phyloP scores from a whole-genome alignment of 1,284 basidiomycete genomes.

The Macrocybe sp. region DNA sequence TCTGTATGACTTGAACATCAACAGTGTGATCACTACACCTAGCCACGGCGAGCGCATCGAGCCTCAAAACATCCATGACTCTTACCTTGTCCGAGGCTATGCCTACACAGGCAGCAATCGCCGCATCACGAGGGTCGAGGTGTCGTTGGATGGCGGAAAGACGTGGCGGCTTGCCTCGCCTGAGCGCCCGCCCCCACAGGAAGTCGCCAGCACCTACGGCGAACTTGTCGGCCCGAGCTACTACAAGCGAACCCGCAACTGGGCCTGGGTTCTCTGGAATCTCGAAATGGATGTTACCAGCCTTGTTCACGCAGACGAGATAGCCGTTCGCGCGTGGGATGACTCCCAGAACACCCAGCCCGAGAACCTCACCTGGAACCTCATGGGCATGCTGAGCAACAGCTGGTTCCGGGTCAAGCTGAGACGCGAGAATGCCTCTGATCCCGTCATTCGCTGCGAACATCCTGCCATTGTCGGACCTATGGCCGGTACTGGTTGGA shows the following conservation, averaged over 20 bases:
- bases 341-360: slow-evolving; percentile 35
- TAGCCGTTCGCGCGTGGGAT: slow-evolving; percentile 58
- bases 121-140: slow-evolving; percentile 54
- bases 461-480: slow-evolving; percentile 56
- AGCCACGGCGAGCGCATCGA: slow-evolving; percentile 49
- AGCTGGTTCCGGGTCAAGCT: slow-evolving; percentile 55
- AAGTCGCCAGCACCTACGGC: slow-evolving; percentile 18
- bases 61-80: slow-evolving; percentile 12
- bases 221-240: slow-evolving; percentile 35
- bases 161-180: slow-evolving; percentile 46
- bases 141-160: slow-evolving; percentile 54
- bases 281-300: slow-evolving; percentile 33
- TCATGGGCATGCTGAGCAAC: neutral
- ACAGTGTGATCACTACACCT: slow-evolving; percentile 56
- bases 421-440: slow-evolving; percentile 32
- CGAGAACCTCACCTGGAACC: slow-evolving; percentile 43
- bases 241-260: slow-evolving; percentile 48
- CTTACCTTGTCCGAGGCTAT: slow-evolving; percentile 48
- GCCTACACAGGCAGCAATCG: slow-evolving; percentile 67
- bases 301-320: slow-evolving; percentile 32
- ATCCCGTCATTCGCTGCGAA: slow-evolving; percentile 45
- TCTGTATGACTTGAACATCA: slow-evolving; percentile 58
- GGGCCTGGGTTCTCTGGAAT: slow-evolving; percentile 65
- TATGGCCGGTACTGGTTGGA: slow-evolving; percentile 51
- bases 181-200: slow-evolving; percentile 49